Percentiles rank a stretch among this genome's conserved stretches.
Conservation (phyloP, 2,329 filamentous ascomycete species). For the Arthrobotrys megalospora region DNA sequence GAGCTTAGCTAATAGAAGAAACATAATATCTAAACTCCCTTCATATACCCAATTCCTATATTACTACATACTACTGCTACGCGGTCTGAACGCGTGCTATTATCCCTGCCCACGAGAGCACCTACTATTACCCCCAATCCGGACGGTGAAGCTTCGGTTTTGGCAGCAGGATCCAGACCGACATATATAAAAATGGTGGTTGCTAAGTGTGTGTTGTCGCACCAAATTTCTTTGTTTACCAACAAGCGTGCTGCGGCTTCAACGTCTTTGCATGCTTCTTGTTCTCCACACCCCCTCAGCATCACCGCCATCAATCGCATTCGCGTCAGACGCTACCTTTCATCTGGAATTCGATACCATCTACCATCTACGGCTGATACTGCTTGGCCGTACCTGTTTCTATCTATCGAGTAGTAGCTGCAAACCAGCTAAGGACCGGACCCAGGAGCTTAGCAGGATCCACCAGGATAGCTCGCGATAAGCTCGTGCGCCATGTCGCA, state of each 20-base stretch:
- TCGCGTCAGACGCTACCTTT: background rate
- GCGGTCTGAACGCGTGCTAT: too few relatives aligned
- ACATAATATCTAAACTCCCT: background rate
- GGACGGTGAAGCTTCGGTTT: background rate
- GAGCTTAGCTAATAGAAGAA: background rate
- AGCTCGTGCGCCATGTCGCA: constrained; percentile 62
- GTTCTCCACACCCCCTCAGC: background rate
- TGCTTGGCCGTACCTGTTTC: background rate
- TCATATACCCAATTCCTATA: background rate
- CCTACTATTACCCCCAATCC: background rate
- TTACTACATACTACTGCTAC: background rate
- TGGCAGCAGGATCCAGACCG: constrained; percentile 1
- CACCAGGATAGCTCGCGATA: constrained; percentile 48
- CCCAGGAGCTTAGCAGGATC: constrained; percentile 17
- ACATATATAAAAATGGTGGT: constrained; percentile 24
- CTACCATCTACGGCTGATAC: background rate
- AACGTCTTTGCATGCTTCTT: constrained; percentile 4
- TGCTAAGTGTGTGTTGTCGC: constrained; percentile 53
- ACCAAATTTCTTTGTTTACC: constrained; percentile 54
- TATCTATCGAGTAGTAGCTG: background rate
- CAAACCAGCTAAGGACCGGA: background rate
- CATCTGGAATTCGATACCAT: constrained; percentile 16
- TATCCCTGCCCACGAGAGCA: too few relatives aligned
- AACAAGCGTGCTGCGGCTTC: constrained; percentile 18
- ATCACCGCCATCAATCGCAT: constrained; percentile 3